Evolutionary conservation across 2,329 filamentous ascomycete genomes (phyloP).

Genomic region (Epichloe baconii): DNA sequence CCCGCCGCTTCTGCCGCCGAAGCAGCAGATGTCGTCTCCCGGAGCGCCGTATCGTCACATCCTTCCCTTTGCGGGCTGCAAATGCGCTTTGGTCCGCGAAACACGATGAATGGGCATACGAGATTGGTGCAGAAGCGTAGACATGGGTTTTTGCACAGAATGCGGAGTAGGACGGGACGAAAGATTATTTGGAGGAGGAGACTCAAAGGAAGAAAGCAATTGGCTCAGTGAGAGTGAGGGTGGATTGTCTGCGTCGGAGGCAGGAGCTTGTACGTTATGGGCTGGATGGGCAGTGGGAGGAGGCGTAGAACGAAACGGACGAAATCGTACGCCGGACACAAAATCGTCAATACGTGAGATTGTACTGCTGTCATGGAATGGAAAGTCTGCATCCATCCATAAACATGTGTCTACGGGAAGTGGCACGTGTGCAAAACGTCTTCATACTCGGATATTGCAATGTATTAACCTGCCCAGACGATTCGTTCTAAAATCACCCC

Average conservation of each 20-base stretch:
- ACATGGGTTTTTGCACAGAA: slow-evolving; percentile 41
- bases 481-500: background rate
- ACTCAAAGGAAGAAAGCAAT: slow-evolving; percentile 36
- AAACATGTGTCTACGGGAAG: too few species aligned
- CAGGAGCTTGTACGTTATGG: background rate
- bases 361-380: too few species aligned
- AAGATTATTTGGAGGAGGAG: slow-evolving; percentile 39
- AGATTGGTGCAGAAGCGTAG: slow-evolving; percentile 46
- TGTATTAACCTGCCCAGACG: too few species aligned
- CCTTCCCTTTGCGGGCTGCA: slow-evolving; percentile 38
- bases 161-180: slow-evolving; percentile 36
- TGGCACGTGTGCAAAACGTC: too few species aligned
- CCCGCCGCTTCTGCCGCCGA: slow-evolving; percentile 9
- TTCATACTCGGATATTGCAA: too few species aligned
- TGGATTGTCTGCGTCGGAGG: background rate
- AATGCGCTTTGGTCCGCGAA: slow-evolving; percentile 44
- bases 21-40: slow-evolving; percentile 30
- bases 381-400: too few species aligned
- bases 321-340: too few species aligned
- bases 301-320: too few species aligned
- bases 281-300: too few species aligned
- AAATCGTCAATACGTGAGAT: too few species aligned
- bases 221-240: slow-evolving; percentile 17
- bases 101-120: slow-evolving; percentile 42
- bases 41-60: slow-evolving; percentile 34